Conservation (phyloP, 441 rosid genomes). For the Flueggea neowawraea region DNA sequence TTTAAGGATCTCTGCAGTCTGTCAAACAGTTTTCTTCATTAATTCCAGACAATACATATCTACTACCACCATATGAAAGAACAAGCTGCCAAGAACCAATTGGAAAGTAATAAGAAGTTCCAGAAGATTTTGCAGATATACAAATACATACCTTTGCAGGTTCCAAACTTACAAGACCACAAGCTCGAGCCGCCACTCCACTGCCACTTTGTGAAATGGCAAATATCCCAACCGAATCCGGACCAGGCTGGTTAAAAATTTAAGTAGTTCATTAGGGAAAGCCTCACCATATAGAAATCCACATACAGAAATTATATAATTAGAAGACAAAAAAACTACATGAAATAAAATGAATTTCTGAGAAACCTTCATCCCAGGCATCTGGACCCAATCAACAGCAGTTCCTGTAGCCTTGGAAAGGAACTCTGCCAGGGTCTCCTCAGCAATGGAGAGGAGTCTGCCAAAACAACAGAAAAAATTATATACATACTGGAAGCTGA, state of each 20-base stretch:
- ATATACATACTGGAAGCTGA: constrained; percentile 8
- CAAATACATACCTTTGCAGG: constrained; percentile 67
- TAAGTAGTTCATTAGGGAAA: constrained; percentile 6
- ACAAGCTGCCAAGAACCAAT: not conserved
- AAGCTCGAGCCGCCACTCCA: constrained; percentile 99
- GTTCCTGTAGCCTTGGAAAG: constrained; percentile 99
- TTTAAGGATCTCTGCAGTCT: constrained; percentile 99
- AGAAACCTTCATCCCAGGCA: constrained; percentile 99
- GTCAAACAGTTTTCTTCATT: constrained; percentile 7
- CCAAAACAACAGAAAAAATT: constrained; percentile 11
- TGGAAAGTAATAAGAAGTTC: not conserved
- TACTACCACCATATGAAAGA: not conserved
- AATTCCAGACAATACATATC: constrained; percentile 1
- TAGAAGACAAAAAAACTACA: constrained; percentile 4
- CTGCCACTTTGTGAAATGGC: constrained; percentile 97
- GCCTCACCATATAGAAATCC: not conserved
- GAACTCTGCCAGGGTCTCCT: constrained; percentile 99
- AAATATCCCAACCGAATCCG: constrained; percentile 99
- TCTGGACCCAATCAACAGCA: constrained; percentile 99
- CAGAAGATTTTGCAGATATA: not conserved
- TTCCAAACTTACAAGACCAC: constrained; percentile 99
- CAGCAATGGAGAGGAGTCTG: constrained; percentile 98
- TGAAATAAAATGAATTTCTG: not conserved
- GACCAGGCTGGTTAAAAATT: constrained; percentile 86
- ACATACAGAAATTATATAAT: not conserved